phyloP scores from a whole-genome alignment of 2,329 filamentous ascomycete genomes.

The Phaeophleospora eucalypticola region DNA sequence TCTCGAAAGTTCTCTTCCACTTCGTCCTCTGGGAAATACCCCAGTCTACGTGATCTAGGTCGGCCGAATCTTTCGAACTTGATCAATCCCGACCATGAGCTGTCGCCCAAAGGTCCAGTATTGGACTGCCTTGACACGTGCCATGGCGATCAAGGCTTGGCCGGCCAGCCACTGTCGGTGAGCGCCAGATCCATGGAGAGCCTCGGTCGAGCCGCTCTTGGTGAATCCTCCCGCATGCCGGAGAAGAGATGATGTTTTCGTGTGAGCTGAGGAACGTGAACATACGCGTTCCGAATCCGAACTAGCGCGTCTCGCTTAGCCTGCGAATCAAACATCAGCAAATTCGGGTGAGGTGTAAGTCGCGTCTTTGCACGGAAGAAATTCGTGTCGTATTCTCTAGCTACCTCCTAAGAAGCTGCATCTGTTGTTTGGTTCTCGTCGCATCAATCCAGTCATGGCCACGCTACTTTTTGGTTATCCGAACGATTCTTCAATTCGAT shows the following conservation, averaged over 20 bases:
- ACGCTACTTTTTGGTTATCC: background rate
- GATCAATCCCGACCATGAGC: no score
- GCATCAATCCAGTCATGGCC: background rate
- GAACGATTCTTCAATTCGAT: no score
- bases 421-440: background rate
- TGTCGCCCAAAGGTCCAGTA: no score
- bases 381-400: background rate
- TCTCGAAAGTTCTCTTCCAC: no score
- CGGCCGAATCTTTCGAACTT: no score
- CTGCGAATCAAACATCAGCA: background rate
- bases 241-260: conserved; percentile 14
- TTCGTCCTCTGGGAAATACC: no score
- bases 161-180: background rate
- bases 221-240: conserved; percentile 4
- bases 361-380: no score
- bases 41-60: no score
- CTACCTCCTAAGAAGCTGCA: background rate
- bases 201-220: background rate
- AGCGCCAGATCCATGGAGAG: background rate
- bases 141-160: no score
- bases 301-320: background rate
- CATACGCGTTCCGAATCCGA: background rate
- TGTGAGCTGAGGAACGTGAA: background rate
- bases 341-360: background rate
- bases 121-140: no score